Evolutionary conservation across 805 yeast species (phyloP), one percentile per base, ranked within the genome.

Genomic region (Candida ascalaphidarum): DNA sequence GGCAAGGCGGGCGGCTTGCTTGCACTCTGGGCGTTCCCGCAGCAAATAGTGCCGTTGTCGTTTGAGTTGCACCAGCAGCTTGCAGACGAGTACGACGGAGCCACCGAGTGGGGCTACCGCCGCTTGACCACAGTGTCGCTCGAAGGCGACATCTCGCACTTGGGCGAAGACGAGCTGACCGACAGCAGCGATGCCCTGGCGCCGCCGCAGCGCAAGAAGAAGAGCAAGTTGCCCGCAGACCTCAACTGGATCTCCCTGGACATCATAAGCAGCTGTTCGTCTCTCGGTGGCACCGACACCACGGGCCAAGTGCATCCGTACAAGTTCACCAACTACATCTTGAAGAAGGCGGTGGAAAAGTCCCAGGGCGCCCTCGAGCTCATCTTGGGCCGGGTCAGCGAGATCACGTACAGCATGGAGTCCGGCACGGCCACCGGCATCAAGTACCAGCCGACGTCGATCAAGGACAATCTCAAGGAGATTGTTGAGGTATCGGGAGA

Each of bases 271-370:
- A 77, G 71, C 31, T 85, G 94, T 78, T 75, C 88, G 2, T 68
- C 74, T 7, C 56, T 89, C 28, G 96, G 97, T 17, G 89, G 82
- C 14, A 69, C 73, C 17, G 88, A 80, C 35, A 77, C 94, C 10
- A 89, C 96, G 1, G 97, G 96, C 0, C 97, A 92, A 56, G 95
- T 92, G 5, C 96, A 89, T 50, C 97, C 98, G 2, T 85, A 81
- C 58, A 80, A 80, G 48, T 88, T 92, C 56, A 89, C 97, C n/a
- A 81, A 80, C 30, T 82, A 72, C 48, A 63, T 89, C 8, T 58
- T 89, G 36, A 73, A 75, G 38, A 80, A 83, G 46, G 94, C 95
- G 27, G 72, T 81, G 41, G 85, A 81, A 39, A 45, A 48, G 17
- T 39, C 61, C 24, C 60, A 80, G 2, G 94, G 92, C 7, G 74